These are phyloP conservation scores for Notholithocarpus densiflorus DNA, from an alignment of 306 rosid genomes.

Conservation along the genomic window DNA sequence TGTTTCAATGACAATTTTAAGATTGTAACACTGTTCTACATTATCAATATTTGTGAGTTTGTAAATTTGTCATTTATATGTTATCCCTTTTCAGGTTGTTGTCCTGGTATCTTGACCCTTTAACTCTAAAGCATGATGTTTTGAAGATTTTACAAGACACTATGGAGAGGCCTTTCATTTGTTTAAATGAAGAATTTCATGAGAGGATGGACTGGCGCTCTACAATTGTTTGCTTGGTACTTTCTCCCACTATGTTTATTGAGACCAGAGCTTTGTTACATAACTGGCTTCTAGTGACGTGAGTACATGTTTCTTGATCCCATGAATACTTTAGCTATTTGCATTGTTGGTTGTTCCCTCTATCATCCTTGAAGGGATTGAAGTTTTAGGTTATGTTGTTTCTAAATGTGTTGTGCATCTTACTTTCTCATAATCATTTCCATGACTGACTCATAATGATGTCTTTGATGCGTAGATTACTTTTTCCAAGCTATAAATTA, in stretches of 20 bases:
- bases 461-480: background rate
- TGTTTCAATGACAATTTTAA: background rate
- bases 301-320: slow-evolving; percentile 21
- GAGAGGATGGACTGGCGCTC: slow-evolving; percentile 32
- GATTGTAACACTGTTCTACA: background rate
- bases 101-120: slow-evolving; percentile 33
- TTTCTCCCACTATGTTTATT: slow-evolving; percentile 40
- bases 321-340: background rate
- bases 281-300: slow-evolving; percentile 42
- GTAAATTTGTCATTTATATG: background rate
- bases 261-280: slow-evolving; percentile 41
- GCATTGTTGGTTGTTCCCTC: background rate
- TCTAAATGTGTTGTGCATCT: background rate
- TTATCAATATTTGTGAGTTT: background rate
- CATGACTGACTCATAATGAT: background rate
- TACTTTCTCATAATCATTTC: background rate
- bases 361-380: background rate
- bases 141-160: slow-evolving; percentile 26
- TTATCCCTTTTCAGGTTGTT: slow-evolving; percentile 18
- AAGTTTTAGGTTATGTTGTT: background rate
- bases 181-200: slow-evolving; percentile 27
- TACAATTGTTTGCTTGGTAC: slow-evolving; percentile 23
- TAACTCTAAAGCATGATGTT: slow-evolving; percentile 30
- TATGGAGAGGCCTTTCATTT: slow-evolving; percentile 35
- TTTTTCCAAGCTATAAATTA: background rate